A percentile compares a stretch with the other conserved stretches of the same genome.
phyloP scores from a whole-genome alignment of 2,329 filamentous ascomycete genomes.

The Claviceps pusilla region DNA sequence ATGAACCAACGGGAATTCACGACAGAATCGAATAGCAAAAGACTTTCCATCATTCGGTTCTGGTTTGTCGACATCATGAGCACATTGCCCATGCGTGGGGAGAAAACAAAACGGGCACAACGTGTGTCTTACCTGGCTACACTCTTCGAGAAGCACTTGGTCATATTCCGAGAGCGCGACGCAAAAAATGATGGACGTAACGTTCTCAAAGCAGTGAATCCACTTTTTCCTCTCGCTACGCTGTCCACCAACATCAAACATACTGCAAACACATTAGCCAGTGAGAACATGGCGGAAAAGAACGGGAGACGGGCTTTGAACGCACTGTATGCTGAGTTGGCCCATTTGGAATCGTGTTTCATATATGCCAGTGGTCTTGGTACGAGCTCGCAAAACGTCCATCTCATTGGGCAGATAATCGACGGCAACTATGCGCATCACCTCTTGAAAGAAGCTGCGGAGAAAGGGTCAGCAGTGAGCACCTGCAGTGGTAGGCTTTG shows the following conservation, averaged over 20 bases:
- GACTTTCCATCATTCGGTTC: slow-evolving; percentile 99
- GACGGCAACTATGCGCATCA: slow-evolving; percentile 62
- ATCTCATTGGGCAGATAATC: slow-evolving; percentile 89
- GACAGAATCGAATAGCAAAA: slow-evolving; percentile 92
- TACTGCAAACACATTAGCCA: slow-evolving; percentile 40
- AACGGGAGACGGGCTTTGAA: slow-evolving; percentile 5
- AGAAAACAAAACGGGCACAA: neutral
- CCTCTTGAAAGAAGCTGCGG: slow-evolving; percentile 85
- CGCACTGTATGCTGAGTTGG: slow-evolving; percentile 95
- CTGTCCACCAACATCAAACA: slow-evolving; percentile 98
- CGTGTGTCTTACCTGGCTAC: slow-evolving; percentile 60
- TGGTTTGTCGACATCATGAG: slow-evolving; percentile 20
- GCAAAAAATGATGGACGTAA: slow-evolving; percentile 98
- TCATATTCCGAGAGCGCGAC: slow-evolving; percentile 97
- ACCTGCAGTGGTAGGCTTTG: neutral
- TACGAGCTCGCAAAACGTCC: slow-evolving; percentile 87
- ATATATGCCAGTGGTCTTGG: slow-evolving; percentile 98
- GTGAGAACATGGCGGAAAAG: neutral
- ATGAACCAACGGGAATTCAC: slow-evolving; percentile 99
- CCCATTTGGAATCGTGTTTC: slow-evolving; percentile 98
- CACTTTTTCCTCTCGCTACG: slow-evolving; percentile 97
- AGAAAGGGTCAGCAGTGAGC: neutral
- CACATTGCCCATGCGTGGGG: neutral
- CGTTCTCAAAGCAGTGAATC: slow-evolving; percentile 99
- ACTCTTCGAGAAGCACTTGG: slow-evolving; percentile 90